Percentiles rank a stretch among this genome's conserved stretches.
Evolutionary conservation across 2,329 filamentous ascomycete genomes (phyloP).

Genomic region (Aschersonia sp.): DNA sequence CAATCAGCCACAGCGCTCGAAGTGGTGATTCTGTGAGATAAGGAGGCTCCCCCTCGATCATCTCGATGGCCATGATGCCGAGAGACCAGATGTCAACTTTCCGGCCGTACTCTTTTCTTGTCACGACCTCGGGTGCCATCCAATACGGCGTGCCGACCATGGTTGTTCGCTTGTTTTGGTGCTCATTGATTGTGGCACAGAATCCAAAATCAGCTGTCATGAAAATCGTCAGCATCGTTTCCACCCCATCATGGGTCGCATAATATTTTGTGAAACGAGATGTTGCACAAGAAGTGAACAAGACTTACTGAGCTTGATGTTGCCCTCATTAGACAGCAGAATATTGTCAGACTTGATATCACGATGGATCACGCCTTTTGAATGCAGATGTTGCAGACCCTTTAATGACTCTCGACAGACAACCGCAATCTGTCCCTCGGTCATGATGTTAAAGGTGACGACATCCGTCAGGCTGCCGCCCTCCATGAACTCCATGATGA

Average conservation of each 20-base stretch:
- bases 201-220: constrained; percentile 85
- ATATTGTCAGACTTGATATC: constrained; percentile 99
- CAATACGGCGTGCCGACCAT: constrained; percentile 99
- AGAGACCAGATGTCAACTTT: constrained; percentile 99
- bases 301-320: constrained; percentile 86
- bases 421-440: constrained; percentile 88
- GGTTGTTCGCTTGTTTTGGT: constrained; percentile 91
- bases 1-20: constrained; percentile 86
- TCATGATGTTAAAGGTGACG: constrained; percentile 99
- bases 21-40: constrained; percentile 93
- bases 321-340: constrained; percentile 79
- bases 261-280: not conserved
- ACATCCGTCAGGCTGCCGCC: constrained; percentile 95
- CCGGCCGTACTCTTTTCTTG: constrained; percentile 90
- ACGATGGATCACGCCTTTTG: constrained; percentile 93
- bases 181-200: constrained; percentile 95
- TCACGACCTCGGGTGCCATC: constrained; percentile 99
- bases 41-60: constrained; percentile 97
- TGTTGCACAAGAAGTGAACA: not conserved
- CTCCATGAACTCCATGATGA: constrained; percentile 99
- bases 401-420: constrained; percentile 88
- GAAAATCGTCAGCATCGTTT: constrained; percentile 8
- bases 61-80: constrained; percentile 99
- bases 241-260: not conserved
- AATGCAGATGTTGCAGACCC: constrained; percentile 88